Evolutionary conservation across 192 early-diverging fungal species (phyloP).

Genomic region (Backusella morwellensis): DNA sequence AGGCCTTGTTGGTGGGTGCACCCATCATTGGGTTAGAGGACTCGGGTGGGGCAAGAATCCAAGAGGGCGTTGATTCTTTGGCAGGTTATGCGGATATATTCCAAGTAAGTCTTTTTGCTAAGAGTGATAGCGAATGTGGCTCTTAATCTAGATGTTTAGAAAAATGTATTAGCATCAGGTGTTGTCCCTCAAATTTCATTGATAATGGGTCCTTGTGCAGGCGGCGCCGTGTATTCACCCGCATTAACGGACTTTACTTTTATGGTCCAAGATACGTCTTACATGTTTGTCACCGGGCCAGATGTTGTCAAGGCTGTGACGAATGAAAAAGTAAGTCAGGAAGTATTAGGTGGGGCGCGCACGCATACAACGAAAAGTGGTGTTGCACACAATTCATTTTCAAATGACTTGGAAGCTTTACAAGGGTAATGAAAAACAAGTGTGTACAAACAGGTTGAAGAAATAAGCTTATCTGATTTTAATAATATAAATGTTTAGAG

Average conservation of each 20-base stretch:
- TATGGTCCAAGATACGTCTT: constrained; percentile 95
- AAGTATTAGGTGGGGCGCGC: constrained; percentile 90
- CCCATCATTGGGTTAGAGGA: constrained; percentile 96
- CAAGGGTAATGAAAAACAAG: constrained; percentile 40
- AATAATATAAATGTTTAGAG: constrained; percentile 20
- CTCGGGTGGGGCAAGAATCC: constrained; percentile 96
- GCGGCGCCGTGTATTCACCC: constrained; percentile 96
- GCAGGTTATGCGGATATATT: constrained; percentile 98
- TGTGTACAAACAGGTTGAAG: too few relatives aligned
- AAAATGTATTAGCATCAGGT: constrained; percentile 90
- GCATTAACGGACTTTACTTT: constrained; percentile 96
- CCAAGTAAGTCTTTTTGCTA: constrained; percentile 41
- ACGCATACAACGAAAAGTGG: constrained; percentile 90
- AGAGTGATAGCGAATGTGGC: neutral
- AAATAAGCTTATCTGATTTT: neutral
- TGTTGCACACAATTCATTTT: constrained; percentile 90
- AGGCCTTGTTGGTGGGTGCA: constrained; percentile 88
- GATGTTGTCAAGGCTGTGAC: constrained; percentile 96
- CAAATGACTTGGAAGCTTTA: constrained; percentile 92
- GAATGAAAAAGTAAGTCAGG: constrained; percentile 92
- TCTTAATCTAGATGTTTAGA: constrained; percentile 17
- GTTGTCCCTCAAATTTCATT: constrained; percentile 95
- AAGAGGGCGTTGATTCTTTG: constrained; percentile 96
- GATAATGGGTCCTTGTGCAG: constrained; percentile 98
- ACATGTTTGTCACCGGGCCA: constrained; percentile 96